Base-by-base conservation (phyloP, 2,329 filamentous ascomycete species). In the Ophiostoma fasciatum region DNA sequence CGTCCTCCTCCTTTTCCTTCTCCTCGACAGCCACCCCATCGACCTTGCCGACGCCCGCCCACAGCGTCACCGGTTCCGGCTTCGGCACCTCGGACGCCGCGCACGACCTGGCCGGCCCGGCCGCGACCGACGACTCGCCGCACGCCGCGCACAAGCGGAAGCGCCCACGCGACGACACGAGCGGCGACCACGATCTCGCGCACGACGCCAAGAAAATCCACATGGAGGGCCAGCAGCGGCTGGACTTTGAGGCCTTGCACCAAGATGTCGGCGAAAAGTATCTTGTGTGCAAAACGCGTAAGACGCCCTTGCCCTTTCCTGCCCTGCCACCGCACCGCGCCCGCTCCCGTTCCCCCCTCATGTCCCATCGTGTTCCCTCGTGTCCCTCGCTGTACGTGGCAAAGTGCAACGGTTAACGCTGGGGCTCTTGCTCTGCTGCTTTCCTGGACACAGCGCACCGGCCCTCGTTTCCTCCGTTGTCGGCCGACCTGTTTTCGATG, bases 251-350 rank as follows among this genome's bases (percentile, higher is more conserved):
- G 49, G 68, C 74, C 57, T 62, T 78, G 48, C 73, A 78, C 52
- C 56, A 71, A 50, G 71, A 78, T 62, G 72, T 78, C 43, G 74
- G 73, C 57, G 61, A 67, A 51, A 77, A 76, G 60, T 77, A 77
- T 58, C 65, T 76, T 50, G 63, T 78, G 59, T 71, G 71, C 64
- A 70, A 66, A 64, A 72, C 62, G 62, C 64, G 72, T 77, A 76
- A 75, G 71, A 57, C 64, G 64, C 62, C 66, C 67, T 63, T 60
- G 51, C 52, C 12, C 12, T 29, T 17, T n/a, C 19, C 12, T 22
- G 13, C 14, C 9, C n/a, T n/a, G n/a, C n/a, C n/a, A n/a, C n/a
- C n/a, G n/a, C n/a, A n/a, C n/a, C n/a, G n/a, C n/a, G n/a, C n/a
- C n/a, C n/a, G n/a, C n/a, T n/a, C n/a, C 26, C 11, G n/a, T 18